A percentile compares a stretch with the other conserved stretches of the same genome.
phyloP scores from a whole-genome alignment of 2,329 filamentous ascomycete genomes.

The Onygenales sp. region DNA sequence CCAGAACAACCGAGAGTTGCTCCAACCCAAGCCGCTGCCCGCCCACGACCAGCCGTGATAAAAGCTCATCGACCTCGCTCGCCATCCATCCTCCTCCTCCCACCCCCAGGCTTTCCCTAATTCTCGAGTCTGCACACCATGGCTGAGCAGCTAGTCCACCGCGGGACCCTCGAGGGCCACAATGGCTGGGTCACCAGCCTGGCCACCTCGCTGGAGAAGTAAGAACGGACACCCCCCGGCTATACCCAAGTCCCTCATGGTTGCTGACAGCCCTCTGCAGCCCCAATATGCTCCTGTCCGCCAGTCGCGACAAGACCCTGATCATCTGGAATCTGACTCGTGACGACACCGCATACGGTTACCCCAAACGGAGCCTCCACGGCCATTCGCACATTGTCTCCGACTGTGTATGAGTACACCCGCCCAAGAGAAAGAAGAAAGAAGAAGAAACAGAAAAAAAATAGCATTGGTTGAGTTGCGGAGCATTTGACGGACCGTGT shows the following conservation, averaged over 20 bases:
- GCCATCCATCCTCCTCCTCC: slow-evolving; percentile 26
- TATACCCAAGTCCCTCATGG: not conserved
- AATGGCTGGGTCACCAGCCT: slow-evolving; percentile 99
- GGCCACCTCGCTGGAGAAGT: slow-evolving; percentile 99
- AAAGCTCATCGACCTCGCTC: slow-evolving; percentile 22
- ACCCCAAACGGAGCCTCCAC: slow-evolving; percentile 97
- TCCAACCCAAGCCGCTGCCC: not conserved
- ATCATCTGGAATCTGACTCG: slow-evolving; percentile 99
- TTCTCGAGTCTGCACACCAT: slow-evolving; percentile 43
- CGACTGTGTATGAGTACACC: slow-evolving; percentile 76
- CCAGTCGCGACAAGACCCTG: slow-evolving; percentile 93
- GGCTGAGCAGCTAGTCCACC: slow-evolving; percentile 92
- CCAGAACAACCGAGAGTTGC: slow-evolving; percentile 17
- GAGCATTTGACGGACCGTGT: not conserved
- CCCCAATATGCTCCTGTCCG: slow-evolving; percentile 99
- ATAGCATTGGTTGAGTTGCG: slow-evolving; percentile 8
- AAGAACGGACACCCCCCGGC: slow-evolving; percentile 28
- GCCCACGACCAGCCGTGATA: not conserved
- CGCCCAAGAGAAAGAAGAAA: slow-evolving; percentile 6
- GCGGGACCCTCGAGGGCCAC: slow-evolving; percentile 97
- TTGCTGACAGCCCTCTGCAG: slow-evolving; percentile 31
- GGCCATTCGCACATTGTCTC: slow-evolving; percentile 99
- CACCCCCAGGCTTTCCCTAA: slow-evolving; percentile 25
- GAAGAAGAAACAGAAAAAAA: slow-evolving; percentile 13
- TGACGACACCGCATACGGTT: slow-evolving; percentile 95